Evolutionary conservation across 2,329 filamentous ascomycete genomes (phyloP).

Genomic region (Fusarium abutilonis): DNA sequence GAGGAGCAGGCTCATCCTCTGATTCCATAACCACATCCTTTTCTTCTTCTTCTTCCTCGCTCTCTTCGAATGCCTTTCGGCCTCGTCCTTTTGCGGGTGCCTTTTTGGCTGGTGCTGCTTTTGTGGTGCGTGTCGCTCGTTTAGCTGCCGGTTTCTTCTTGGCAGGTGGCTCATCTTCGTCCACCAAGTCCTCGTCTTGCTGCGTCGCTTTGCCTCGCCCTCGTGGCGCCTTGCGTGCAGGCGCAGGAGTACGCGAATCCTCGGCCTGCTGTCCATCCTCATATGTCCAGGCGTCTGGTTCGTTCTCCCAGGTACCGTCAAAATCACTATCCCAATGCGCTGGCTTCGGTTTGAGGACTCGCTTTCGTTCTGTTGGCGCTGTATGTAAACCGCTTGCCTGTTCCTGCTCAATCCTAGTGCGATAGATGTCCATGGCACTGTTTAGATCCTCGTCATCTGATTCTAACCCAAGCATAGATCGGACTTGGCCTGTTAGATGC

Average conservation of each 20-base stretch:
- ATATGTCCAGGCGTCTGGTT: constrained; percentile 67
- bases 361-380: constrained; percentile 51
- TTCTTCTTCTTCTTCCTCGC: constrained; percentile 56
- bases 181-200: constrained; percentile 48
- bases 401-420: constrained; percentile 73
- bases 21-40: constrained; percentile 65
- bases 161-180: constrained; percentile 58
- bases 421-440: constrained; percentile 77
- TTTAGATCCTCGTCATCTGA: constrained; percentile 73
- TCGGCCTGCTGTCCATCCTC: constrained; percentile 42
- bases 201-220: constrained; percentile 38
- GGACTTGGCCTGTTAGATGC: constrained; percentile 74
- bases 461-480: constrained; percentile 73
- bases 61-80: constrained; percentile 48
- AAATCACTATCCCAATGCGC: constrained; percentile 88
- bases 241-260: constrained; percentile 6
- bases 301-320: constrained; percentile 86
- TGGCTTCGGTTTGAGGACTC: constrained; percentile 76
- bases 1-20: constrained; percentile 55
- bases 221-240: constrained; percentile 16
- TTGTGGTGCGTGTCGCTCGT: constrained; percentile 48
- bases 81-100: constrained; percentile 55
- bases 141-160: constrained; percentile 48
- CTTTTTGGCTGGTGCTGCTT: constrained; percentile 59
- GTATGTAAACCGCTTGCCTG: constrained; percentile 71